Base-by-base conservation (phyloP, 257 asterid species). In the Salvia rosmarinus region DNA sequence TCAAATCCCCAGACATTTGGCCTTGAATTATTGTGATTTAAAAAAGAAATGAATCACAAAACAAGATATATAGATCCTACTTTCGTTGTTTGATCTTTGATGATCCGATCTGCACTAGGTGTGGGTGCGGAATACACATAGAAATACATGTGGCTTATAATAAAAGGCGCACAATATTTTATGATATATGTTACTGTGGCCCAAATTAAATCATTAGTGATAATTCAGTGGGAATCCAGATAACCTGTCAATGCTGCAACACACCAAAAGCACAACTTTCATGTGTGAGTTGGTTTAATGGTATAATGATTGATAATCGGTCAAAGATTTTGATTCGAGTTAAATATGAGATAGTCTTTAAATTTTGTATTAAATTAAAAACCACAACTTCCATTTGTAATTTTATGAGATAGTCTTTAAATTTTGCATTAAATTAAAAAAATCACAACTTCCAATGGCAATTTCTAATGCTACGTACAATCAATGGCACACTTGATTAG, bases 241-340 rank as follows among this genome's bases (percentile, higher is more conserved):
- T 68, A 58, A 59, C 65, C 39, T 75, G 79, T 42, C 25, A 47
- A 57, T 67, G 42, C 60, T 54, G 59, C 66, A 65, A 74, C 57
- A 50, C 79, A 75, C 79, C 64, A 59, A 47, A 60, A 59, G 67
- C 70, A 75, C 70, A 20, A 20, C 34, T 58, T 67, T 30, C 10
- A 49, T n/a, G n/a, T n/a, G n/a, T n/a, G n/a, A n/a, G n/a, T n/a
- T n/a, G n/a, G n/a, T n/a, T n/a, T n/a, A n/a, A n/a, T n/a, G n/a
- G n/a, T n/a, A n/a, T n/a, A n/a, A n/a, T n/a, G n/a, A n/a, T n/a
- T n/a, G n/a, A n/a, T n/a, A n/a, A n/a, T n/a, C n/a, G n/a, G n/a
- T n/a, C n/a, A n/a, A n/a, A n/a, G n/a, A n/a, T n/a, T n/a, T n/a
- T n/a, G n/a, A n/a, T n/a, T n/a, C n/a, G n/a, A n/a, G n/a, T n/a